Evolutionary conservation across 371 early-diverging fungal genomes (phyloP).

Genomic region (Entomophthora muscae): DNA sequence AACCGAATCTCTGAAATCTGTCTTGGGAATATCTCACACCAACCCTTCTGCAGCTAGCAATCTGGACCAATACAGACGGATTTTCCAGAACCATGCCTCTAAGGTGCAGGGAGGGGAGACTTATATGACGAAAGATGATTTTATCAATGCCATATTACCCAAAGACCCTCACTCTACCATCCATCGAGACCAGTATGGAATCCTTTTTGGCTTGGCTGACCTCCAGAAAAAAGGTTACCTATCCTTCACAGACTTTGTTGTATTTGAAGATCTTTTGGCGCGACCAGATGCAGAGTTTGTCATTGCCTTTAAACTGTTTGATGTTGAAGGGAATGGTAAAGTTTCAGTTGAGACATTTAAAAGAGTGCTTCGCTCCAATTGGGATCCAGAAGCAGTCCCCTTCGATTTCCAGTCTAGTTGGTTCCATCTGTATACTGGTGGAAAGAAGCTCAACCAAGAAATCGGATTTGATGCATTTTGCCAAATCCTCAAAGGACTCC

Average conservation of each 20-base stretch:
- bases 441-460: slow-evolving; percentile 29
- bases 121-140: slow-evolving; percentile 49
- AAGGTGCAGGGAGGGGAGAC: slow-evolving; percentile 31
- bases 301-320: slow-evolving; percentile 57
- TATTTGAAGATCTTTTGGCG: slow-evolving; percentile 50
- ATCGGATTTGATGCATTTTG: slow-evolving; percentile 59
- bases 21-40: neutral
- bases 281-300: slow-evolving; percentile 69
- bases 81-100: slow-evolving; percentile 44
- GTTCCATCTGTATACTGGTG: slow-evolving; percentile 48
- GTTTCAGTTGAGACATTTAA: slow-evolving; percentile 48
- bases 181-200: slow-evolving; percentile 32
- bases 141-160: slow-evolving; percentile 45
- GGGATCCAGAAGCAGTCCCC: slow-evolving; percentile 34
- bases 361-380: slow-evolving; percentile 32
- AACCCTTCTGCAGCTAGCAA: neutral
- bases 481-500: slow-evolving; percentile 60
- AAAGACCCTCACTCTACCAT: slow-evolving; percentile 40
- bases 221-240: slow-evolving; percentile 32
- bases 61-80: slow-evolving; percentile 24
- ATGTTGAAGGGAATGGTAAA: slow-evolving; percentile 36
- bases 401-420: slow-evolving; percentile 58
- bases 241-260: slow-evolving; percentile 52
- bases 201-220: slow-evolving; percentile 62
- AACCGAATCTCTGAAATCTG: no score